Percentiles rank a stretch among this genome's conserved stretches.
These are phyloP conservation scores for Tricholoma saponaceum DNA, from an alignment of 768 basidiomycete species.

Conservation along the genomic window DNA sequence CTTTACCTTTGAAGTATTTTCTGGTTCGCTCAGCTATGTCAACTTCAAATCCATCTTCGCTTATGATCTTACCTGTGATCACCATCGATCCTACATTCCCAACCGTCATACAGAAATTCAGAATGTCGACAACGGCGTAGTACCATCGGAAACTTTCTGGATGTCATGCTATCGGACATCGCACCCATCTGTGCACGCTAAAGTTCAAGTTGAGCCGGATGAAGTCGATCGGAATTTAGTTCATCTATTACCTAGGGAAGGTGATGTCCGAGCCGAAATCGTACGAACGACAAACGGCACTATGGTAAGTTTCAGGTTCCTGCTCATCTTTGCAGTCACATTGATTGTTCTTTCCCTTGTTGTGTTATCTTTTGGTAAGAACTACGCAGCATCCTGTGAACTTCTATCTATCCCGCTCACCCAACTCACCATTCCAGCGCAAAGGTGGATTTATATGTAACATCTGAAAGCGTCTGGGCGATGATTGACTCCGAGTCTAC, in stretches of 20 bases:
- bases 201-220: constrained; percentile 50
- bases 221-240: constrained; percentile 50
- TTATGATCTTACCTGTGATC: constrained; percentile 34
- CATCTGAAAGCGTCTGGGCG: too few relatives aligned
- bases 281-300: constrained; percentile 18
- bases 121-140: constrained; percentile 56
- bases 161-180: constrained; percentile 63
- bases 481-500: too few relatives aligned
- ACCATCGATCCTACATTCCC: constrained; percentile 62
- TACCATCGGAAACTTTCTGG: constrained; percentile 65
- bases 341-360: too few relatives aligned
- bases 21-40: not conserved
- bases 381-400: constrained; percentile 44
- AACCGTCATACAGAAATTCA: constrained; percentile 52
- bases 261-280: constrained; percentile 42
- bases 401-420: constrained; percentile 45
- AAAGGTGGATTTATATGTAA: too few relatives aligned
- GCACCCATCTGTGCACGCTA: constrained; percentile 59
- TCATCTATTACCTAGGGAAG: constrained; percentile 41
- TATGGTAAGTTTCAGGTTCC: constrained; percentile 22
- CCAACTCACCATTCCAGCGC: constrained; percentile 43
- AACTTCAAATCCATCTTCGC: not conserved
- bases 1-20: too few relatives aligned
- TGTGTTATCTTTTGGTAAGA: constrained; percentile 14
- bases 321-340: not conserved